phyloP scores from a whole-genome alignment of 2,329 filamentous ascomycete genomes.

The Calonectria pauciramosa region DNA sequence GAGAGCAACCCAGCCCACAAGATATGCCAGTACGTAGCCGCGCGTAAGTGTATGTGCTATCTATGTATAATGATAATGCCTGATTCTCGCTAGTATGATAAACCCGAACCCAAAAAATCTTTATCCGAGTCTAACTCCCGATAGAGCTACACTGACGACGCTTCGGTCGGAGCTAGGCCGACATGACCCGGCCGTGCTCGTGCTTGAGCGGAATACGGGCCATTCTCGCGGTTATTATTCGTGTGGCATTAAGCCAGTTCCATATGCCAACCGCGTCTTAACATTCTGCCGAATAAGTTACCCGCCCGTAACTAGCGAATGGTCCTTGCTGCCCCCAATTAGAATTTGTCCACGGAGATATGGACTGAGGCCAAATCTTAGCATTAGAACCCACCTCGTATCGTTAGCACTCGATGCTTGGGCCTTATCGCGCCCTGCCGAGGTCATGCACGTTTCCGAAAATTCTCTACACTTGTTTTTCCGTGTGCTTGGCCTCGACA shows the following conservation, averaged over 20 bases:
- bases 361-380: background rate
- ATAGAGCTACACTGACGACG: background rate
- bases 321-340: background rate
- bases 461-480: background rate
- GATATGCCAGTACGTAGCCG: background rate
- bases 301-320: background rate
- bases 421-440: slow-evolving; percentile 2
- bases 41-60: background rate
- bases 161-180: background rate
- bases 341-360: background rate
- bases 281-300: background rate
- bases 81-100: background rate
- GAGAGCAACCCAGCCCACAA: background rate
- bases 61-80: background rate
- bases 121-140: background rate
- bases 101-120: slow-evolving; percentile 4
- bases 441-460: slow-evolving; percentile 1
- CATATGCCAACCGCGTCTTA: background rate
- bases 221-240: background rate
- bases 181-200: background rate
- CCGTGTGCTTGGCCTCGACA: background rate
- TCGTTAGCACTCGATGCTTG: background rate
- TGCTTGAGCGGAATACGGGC: background rate
- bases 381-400: slow-evolving; percentile 2
- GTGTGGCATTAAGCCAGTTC: background rate